Conservation (phyloP, 768 basidiomycete genomes). For the Jaapia argillacea region DNA sequence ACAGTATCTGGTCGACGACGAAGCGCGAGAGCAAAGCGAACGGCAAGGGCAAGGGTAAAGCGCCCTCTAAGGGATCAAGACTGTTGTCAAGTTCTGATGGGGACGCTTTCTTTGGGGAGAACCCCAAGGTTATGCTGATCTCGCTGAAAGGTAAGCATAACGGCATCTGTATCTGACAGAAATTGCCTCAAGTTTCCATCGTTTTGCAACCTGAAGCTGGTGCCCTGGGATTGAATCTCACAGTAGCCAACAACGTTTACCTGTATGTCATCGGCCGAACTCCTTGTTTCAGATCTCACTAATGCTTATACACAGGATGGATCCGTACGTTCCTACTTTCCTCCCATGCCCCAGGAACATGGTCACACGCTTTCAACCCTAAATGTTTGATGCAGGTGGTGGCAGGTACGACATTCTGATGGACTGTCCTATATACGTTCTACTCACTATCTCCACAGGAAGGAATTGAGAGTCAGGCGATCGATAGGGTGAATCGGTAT, state of each 20-base stretch:
- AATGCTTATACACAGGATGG: conserved; percentile 43
- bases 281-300: conserved; percentile 3
- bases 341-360: too few relatives aligned
- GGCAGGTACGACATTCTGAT: too few relatives aligned
- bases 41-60: conserved; percentile 24
- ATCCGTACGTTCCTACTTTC: conserved; percentile 41
- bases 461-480: conserved; percentile 78
- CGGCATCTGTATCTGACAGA: neutral
- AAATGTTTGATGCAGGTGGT: too few relatives aligned
- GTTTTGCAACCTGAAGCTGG: conserved; percentile 26
- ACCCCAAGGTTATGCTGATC: conserved; percentile 77
- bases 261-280: conserved; percentile 36
- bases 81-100: neutral
- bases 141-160: conserved; percentile 59
- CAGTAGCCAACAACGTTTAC: conserved; percentile 82
- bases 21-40: conserved; percentile 20
- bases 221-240: conserved; percentile 80
- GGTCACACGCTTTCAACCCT: too few relatives aligned
- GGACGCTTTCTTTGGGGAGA: conserved; percentile 20
- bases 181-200: neutral
- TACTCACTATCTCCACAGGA: conserved; percentile 31
- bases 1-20: conserved; percentile 28
- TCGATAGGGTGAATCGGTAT: conserved; percentile 68
- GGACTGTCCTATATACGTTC: too few relatives aligned
- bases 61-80: conserved; percentile 4